Evolutionary conservation across 2,329 filamentous ascomycete genomes (phyloP), one percentile per base, ranked within the genome.

Genomic region (Myriosclerotinia duriaeana): DNA sequence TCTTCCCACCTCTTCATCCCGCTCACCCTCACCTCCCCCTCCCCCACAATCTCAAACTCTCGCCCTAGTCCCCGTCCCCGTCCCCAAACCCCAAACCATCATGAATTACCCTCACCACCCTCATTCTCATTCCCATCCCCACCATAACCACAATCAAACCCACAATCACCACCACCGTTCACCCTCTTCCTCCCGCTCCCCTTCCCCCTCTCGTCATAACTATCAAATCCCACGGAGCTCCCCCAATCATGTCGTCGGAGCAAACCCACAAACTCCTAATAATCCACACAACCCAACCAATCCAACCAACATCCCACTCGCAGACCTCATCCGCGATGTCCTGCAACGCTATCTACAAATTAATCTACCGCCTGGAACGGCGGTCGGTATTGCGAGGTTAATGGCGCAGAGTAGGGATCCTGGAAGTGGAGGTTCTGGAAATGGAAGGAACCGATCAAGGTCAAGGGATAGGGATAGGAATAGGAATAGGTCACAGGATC

Each of bases 271-370:
- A 6, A 6, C 42, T 14, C 42, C 42, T 46, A 38, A 62, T n/a
- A 22, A 22, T 12, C n/a, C n/a, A 22, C 20, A 50, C n/a, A 50
- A 22, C n/a, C 20, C 8, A 11, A n/a, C 52, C 5, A 48, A 48
- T 46, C 12, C 30, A 34, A 50, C 40, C 7, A 22, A 36, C 8
- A 55, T n/a, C 12, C 50, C 61, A 3, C 8, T 64, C 9, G 61
- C 50, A 34, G 40, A 55, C 3, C 50, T 64, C 2, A 64, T 64
- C 1, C 52, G 50, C 8, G 52, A 42, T 20, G 20, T 64, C 9
- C 20, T 64, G 5, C 52, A 53, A 34, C 61, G 61, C 61, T 56
- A 64, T 36, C 38, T 64, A 2, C 50, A 64, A 15, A 55, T 64
- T 0, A 55, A 55, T 8, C 5, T 46, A 5, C 26, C 52, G 0